Conservation (phyloP, 2,329 filamentous ascomycete species). For the Pseudohalonectria lignicola region DNA sequence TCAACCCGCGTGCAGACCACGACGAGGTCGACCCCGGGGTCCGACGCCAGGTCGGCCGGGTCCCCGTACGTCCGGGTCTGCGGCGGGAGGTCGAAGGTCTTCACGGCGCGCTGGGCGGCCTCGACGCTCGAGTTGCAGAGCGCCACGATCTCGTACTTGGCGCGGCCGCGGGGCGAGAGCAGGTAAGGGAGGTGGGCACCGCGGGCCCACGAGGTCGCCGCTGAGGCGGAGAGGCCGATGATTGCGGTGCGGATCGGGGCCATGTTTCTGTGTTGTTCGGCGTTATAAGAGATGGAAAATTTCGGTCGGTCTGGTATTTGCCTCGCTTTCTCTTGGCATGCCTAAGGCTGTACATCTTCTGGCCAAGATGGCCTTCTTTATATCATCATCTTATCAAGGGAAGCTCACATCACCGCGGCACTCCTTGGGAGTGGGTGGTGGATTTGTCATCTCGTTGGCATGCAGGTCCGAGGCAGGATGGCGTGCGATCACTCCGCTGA, state of each 20-base stretch:
- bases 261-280: too few species aligned
- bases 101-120: constrained; percentile 30
- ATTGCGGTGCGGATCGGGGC: constrained; percentile 6
- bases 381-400: too few species aligned
- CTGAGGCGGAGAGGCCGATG: constrained; percentile 7
- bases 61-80: constrained; percentile 36
- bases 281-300: too few species aligned
- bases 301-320: too few species aligned
- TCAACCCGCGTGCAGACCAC: constrained; percentile 34
- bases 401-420: too few species aligned
- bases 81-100: constrained; percentile 26
- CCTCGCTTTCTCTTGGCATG: too few species aligned
- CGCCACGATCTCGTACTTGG: constrained; percentile 36
- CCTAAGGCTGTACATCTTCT: too few species aligned
- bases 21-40: constrained; percentile 41
- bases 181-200: constrained; percentile 50
- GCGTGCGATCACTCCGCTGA: too few species aligned
- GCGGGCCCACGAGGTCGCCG: constrained; percentile 5
- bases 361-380: too few species aligned
- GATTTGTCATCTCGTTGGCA: too few species aligned
- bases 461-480: too few species aligned
- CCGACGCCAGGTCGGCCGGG: constrained; percentile 34
- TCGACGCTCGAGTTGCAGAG: constrained; percentile 37
- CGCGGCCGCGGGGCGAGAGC: constrained; percentile 27
- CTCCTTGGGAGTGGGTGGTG: too few species aligned